Conservation (phyloP, 306 rosid species). For the Dalbergia cultrata region DNA sequence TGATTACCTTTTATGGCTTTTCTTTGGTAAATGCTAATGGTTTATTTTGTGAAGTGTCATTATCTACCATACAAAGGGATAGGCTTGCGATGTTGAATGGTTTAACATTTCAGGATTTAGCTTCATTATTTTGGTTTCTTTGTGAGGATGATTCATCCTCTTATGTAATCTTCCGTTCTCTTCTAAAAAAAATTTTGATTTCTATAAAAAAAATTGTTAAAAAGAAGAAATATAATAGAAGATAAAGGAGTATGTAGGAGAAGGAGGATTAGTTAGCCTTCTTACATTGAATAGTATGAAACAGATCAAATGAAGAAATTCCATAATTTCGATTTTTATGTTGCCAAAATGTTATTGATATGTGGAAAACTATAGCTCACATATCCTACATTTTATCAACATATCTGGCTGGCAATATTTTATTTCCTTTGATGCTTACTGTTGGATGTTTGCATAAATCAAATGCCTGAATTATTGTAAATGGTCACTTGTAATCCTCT, state of each 20-base stretch:
- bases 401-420: background rate
- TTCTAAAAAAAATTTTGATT: too few relatives aligned
- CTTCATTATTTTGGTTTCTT: too few relatives aligned
- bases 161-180: too few relatives aligned
- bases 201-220: background rate
- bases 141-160: too few relatives aligned
- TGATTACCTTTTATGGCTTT: too few relatives aligned
- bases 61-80: too few relatives aligned
- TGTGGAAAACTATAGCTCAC: background rate
- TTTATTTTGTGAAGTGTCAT: too few relatives aligned
- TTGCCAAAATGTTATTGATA: constrained; percentile 11
- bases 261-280: constrained; percentile 26
- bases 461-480: constrained; percentile 8
- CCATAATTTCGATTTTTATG: constrained; percentile 15
- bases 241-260: constrained; percentile 14
- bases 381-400: constrained; percentile 15
- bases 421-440: background rate
- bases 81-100: too few relatives aligned
- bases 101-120: too few relatives aligned
- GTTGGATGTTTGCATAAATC: background rate
- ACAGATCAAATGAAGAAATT: background rate
- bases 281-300: constrained; percentile 12
- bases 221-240: constrained; percentile 11
- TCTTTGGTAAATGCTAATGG: too few relatives aligned
- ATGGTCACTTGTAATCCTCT: too few relatives aligned